Evolutionary conservation across 306 rosid species (phyloP), one percentile per base, ranked within the genome.

Genomic region (Heteromeles arbutifolia): DNA sequence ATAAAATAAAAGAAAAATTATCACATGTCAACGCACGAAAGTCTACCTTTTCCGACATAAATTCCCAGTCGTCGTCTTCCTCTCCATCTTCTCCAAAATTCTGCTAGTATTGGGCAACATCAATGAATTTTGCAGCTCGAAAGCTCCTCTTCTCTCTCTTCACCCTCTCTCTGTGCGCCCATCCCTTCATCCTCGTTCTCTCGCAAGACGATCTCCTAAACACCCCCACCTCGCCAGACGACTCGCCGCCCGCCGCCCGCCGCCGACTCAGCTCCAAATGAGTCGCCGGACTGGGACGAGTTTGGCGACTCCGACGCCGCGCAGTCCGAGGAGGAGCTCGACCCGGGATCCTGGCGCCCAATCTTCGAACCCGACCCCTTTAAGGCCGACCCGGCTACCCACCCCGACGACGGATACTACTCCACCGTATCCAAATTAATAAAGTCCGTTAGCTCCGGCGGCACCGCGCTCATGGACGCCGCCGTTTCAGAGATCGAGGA

Each of bases 331-430:
- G 90, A 85, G 34, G 96, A 90, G 79, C 97, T 92, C 31, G 97
- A 95, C 79, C 97, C 97, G 8, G 97, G 96, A 4, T 86, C 97
- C 24, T 95, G 99, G 99, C 91, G 97, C 73, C 92, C 90, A 26
- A 83, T 95, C 72, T 92, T 95, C 76, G 99, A 95, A 67, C 88
- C 90, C 15, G 90, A 86, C 67, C 80, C 89, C 12, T 32, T 84
- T 3, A 2, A 71, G 41, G 68, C 83, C 24, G 83, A 69, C 43
- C 54, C 73, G 18, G 69, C 56, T 12, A 31, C 81, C 8, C 82
- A 84, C 57, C 19, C 70, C 21, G 88, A 83, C 2, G 65, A 79
- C 29, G 67, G 81, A 4, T 95, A 95, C 85, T 86, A 86, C 85
- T 77, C 96, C 52, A 85, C 79, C 43, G 81, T 89, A 10, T 25